Evolutionary conservation across 495 filamentous ascomycete species (phyloP), one percentile per base, ranked within the genome.

Genomic region (Clavariopsis aquatica): DNA sequence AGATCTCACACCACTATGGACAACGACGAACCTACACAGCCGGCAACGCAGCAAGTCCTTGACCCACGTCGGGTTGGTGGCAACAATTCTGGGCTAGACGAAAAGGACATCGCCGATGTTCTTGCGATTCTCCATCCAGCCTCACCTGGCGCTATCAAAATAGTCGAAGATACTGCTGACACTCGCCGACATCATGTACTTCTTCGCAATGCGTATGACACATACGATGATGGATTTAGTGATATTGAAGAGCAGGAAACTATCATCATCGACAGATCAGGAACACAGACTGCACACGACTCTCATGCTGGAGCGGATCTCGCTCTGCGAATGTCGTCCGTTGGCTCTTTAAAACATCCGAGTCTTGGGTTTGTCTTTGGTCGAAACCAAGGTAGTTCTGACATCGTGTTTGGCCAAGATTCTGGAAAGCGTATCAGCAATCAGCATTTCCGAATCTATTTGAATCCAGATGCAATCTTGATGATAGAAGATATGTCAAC

Each of bases 401-500:
- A 98, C 73, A 80, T 98, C 31, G 77, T 87, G 34, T 71, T 77
- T 2, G 74, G 78, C 20, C 73, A 82, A 49, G 80, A 87, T 52
- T 81, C 84, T 1, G 74, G 79, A 55, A 83, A 76, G 55, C 82
- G 86, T 20, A 79, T 97, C 38, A 96, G 92, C 75, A 96, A 96
- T 71, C 79, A 84, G 13, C 94, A 98, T 71, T 98, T 96, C 73
- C 86, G 91, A 34, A 96, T 98, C 58, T 95, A 87, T 70, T 76
- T 96, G 54, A 98, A 91, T 58, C 76, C 83, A 2, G 82, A 89
- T 49, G 89, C 85, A 12, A 85, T 88, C 46, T 78, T 97, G 67
- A 96, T 98, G 92, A 76, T 98, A 4, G 86, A 96, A 73, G 94
- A 98, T 66, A 82, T 83, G 56, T 98, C 94, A 0, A 96, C 92